These are phyloP conservation scores for Ocimum tenuiflorum DNA, from an alignment of 257 asterid species.

Conservation along the genomic window DNA sequence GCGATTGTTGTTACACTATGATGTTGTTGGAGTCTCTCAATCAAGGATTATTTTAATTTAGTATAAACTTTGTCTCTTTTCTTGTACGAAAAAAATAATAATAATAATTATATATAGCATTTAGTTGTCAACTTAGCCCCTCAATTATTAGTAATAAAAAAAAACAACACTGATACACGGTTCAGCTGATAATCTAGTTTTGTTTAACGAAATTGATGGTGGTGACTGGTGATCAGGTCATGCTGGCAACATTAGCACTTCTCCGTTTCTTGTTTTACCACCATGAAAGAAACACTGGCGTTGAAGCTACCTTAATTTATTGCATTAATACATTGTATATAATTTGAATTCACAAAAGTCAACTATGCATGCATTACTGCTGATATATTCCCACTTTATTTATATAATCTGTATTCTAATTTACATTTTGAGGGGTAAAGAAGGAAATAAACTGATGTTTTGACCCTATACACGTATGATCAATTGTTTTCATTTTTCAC, in stretches of 20 bases:
- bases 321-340: slow-evolving; percentile 8
- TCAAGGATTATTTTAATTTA: too few species aligned
- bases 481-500: too few species aligned
- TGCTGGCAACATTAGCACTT: background rate
- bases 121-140: background rate
- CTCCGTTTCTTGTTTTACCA: background rate
- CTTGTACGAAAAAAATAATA: background rate
- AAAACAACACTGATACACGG: background rate
- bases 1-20: too few species aligned
- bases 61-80: too few species aligned
- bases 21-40: too few species aligned
- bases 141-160: slow-evolving; percentile 7
- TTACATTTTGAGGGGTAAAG: too few species aligned
- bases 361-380: background rate
- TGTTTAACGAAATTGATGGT: background rate
- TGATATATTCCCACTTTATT: background rate
- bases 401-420: too few species aligned
- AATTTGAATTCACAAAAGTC: background rate
- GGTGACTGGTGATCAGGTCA: background rate
- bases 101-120: background rate
- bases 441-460: too few species aligned
- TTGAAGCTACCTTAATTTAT: slow-evolving; percentile 22
- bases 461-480: too few species aligned
- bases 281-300: slow-evolving; percentile 20
- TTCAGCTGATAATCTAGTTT: background rate